These are phyloP conservation scores for Boletus barrowsii DNA, from an alignment of 768 basidiomycete genomes.

Conservation along the genomic window DNA sequence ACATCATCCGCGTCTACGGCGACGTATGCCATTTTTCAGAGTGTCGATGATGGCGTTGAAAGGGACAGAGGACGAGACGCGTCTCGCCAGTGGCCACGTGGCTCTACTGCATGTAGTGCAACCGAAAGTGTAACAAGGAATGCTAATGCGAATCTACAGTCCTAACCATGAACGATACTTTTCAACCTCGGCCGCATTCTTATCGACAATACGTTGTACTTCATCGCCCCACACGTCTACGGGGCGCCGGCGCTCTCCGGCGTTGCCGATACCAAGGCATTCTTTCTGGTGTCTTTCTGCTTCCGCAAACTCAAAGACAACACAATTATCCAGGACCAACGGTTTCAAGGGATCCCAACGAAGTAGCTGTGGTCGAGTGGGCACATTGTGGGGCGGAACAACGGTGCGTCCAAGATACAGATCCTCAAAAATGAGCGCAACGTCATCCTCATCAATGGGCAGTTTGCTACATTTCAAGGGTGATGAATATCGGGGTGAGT, in stretches of 20 bases:
- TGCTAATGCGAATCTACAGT: not conserved
- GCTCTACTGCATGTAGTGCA: not conserved
- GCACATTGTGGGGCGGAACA: constrained; percentile 74
- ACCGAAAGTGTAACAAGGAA: too few relatives aligned
- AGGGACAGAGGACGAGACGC: not conserved
- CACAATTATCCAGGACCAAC: constrained; percentile 75
- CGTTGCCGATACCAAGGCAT: constrained; percentile 31
- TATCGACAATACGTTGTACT: constrained; percentile 54
- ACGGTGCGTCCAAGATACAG: constrained; percentile 74
- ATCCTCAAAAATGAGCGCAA: constrained; percentile 84
- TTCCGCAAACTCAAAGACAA: constrained; percentile 77
- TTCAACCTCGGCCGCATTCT: constrained; percentile 57
- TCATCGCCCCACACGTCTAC: constrained; percentile 71
- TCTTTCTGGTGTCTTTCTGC: constrained; percentile 61
- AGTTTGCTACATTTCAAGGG: constrained; percentile 50
- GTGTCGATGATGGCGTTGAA: not conserved
- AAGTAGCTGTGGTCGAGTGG: constrained; percentile 67
- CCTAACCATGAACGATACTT: constrained; percentile 53
- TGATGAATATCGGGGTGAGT: not conserved
- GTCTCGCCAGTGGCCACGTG: constrained; percentile 6
- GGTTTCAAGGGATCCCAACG: constrained; percentile 74
- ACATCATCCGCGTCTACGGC: constrained; percentile 72
- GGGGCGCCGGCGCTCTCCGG: constrained; percentile 29
- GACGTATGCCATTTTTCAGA: constrained; percentile 59
- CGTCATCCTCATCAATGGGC: constrained; percentile 80